Conservation (phyloP, 306 rosid species). For the Coriaria nepalensis region DNA sequence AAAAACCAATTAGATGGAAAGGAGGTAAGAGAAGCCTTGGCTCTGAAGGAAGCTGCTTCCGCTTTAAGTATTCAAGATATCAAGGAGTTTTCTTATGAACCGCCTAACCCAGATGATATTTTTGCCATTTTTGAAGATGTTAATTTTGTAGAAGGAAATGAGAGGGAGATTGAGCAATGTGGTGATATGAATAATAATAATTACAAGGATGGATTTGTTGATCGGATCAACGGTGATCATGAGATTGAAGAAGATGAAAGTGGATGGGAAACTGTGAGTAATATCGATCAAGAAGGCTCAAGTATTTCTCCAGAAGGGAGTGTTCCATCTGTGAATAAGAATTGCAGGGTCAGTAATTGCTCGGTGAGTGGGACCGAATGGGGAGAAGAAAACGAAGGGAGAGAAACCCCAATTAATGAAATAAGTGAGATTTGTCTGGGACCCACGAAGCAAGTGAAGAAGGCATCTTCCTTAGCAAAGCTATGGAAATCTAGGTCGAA, state of each 20-base stretch:
- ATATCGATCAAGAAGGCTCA: constrained; percentile 79
- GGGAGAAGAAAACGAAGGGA: constrained; percentile 40
- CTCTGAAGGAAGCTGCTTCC: constrained; percentile 47
- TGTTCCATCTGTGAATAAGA: constrained; percentile 42
- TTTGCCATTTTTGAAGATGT: constrained; percentile 57
- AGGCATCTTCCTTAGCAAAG: constrained; percentile 57
- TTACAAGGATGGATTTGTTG: constrained; percentile 30
- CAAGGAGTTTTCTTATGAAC: constrained; percentile 59
- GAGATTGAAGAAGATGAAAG: constrained; percentile 57
- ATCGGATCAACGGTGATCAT: constrained; percentile 33
- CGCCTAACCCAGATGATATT: constrained; percentile 62
- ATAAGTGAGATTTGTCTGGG: constrained; percentile 57
- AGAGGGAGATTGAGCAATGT: constrained; percentile 45
- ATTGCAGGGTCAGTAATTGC: constrained; percentile 36
- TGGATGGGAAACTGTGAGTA: constrained; percentile 98
- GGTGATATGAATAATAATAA: constrained; percentile 3
- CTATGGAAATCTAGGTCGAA: constrained; percentile 71
- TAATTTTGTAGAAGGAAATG: constrained; percentile 47
- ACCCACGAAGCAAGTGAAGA: constrained; percentile 52
- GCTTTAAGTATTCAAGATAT: constrained; percentile 50
- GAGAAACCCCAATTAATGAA: constrained; percentile 56
- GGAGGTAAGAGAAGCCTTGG: constrained; percentile 53
- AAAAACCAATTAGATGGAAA: constrained; percentile 28
- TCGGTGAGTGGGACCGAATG: constrained; percentile 58
- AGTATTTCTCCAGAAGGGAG: constrained; percentile 71